Conservation (phyloP, 2,329 filamentous ascomycete genomes). For the Paraphoma chrysanthemicola region DNA sequence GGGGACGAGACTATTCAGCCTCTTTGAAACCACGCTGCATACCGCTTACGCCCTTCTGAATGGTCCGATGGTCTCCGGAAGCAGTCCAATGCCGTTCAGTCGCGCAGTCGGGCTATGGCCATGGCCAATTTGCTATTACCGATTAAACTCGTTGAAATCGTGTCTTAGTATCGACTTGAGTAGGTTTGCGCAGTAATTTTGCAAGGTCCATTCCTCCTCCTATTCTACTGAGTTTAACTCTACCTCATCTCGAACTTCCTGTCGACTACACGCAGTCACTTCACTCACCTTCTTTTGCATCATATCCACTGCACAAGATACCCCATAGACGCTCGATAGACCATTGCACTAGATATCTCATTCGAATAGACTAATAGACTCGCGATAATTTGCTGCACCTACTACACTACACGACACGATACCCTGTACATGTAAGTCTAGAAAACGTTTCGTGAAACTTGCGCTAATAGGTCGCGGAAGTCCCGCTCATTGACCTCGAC, state of each 20-base stretch:
- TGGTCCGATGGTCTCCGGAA: not conserved
- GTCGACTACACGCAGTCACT: not conserved
- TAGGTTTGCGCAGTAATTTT: not conserved
- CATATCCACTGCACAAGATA: not conserved
- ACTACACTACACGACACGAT: too few species aligned
- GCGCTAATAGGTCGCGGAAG: too few species aligned
- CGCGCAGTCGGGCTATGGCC: not conserved
- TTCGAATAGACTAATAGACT: too few species aligned
- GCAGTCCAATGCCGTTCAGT: not conserved
- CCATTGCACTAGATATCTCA: too few species aligned
- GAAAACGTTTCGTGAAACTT: too few species aligned
- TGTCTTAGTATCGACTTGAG: slow-evolving; percentile 2
- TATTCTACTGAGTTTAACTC: not conserved
- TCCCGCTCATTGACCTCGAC: too few species aligned
- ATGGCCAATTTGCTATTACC: not conserved
- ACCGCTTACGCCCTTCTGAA: not conserved
- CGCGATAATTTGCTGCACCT: too few species aligned
- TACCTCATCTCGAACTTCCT: not conserved
- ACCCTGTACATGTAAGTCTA: too few species aligned
- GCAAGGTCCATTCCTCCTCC: not conserved
- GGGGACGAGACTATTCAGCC: not conserved
- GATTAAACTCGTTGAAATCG: not conserved
- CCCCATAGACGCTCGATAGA: not conserved
- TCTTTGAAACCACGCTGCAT: not conserved
- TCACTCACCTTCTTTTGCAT: not conserved